phyloP scores from a whole-genome alignment of 2,329 filamentous ascomycete species.

The Chaetomiaceae sp. region DNA sequence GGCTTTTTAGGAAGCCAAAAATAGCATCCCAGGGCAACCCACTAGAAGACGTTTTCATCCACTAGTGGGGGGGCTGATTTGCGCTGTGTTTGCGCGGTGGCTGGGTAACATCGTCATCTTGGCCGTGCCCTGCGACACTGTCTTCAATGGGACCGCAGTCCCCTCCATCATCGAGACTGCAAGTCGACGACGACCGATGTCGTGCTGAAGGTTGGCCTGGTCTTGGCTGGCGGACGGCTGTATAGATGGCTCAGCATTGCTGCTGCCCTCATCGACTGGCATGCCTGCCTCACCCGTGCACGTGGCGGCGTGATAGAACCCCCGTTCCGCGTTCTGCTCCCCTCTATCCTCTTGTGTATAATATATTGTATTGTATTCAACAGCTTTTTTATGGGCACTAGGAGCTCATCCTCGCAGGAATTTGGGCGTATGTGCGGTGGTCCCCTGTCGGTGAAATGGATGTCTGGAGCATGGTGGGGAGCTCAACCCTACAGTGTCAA shows the following conservation, averaged over 20 bases:
- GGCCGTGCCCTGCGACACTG: background rate
- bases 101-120: background rate
- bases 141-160: background rate
- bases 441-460: too few relatives aligned
- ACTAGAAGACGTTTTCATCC: too few relatives aligned
- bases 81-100: background rate
- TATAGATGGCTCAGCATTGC: background rate
- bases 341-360: background rate
- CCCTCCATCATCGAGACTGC: background rate
- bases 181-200: slow-evolving; percentile 7
- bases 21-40: too few relatives aligned
- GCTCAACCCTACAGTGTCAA: background rate
- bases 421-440: too few relatives aligned
- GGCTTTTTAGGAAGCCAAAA: too few relatives aligned
- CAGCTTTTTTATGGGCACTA: too few relatives aligned
- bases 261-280: background rate
- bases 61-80: too few relatives aligned
- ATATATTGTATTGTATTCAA: too few relatives aligned
- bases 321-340: background rate
- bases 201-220: slow-evolving; percentile 4
- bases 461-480: too few relatives aligned
- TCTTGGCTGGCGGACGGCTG: background rate
- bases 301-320: background rate
- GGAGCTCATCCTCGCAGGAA: too few relatives aligned
- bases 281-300: background rate